Evolutionary conservation across 106 monocot species (phyloP).

Genomic region (Acorus gramineus): DNA sequence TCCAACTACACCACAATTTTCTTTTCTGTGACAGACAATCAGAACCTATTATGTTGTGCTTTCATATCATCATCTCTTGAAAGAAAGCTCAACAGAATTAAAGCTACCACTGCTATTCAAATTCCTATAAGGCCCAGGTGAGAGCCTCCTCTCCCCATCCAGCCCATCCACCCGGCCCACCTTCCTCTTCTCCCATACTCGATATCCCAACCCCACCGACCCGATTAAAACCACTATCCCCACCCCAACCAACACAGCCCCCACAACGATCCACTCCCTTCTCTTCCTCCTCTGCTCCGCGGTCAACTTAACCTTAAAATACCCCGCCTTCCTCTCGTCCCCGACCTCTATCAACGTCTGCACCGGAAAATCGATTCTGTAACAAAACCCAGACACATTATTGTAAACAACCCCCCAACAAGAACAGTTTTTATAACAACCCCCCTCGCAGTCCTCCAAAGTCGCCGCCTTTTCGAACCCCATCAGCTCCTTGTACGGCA

Average conservation of each 20-base stretch:
- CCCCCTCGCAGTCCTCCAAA: constrained; percentile 55
- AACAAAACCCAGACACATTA: constrained; percentile 50
- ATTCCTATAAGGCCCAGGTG: constrained; percentile 43
- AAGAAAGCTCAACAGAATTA: constrained; percentile 30
- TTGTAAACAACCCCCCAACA: constrained; percentile 84
- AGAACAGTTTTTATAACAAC: constrained; percentile 60
- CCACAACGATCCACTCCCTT: background rate
- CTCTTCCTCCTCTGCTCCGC: background rate
- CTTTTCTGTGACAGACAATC: too few species aligned
- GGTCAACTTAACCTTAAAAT: constrained; percentile 53
- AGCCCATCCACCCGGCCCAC: constrained; percentile 1
- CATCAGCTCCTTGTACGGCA: constrained; percentile 61
- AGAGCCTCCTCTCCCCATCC: constrained; percentile 17
- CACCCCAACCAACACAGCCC: too few species aligned
- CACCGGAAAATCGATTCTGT: constrained; percentile 52
- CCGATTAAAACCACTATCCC: too few species aligned
- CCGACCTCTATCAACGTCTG: constrained; percentile 43
- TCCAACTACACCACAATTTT: too few species aligned
- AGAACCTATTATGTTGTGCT: too few species aligned
- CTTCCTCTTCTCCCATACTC: constrained; percentile 18
- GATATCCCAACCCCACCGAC: constrained; percentile 3
- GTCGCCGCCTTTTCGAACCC: constrained; percentile 21
- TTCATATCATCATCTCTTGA: background rate
- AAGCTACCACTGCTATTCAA: constrained; percentile 27
- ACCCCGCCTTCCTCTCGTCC: constrained; percentile 42